Base-by-base conservation (phyloP, 495 filamentous ascomycete species). In the Daldinia grandis region DNA sequence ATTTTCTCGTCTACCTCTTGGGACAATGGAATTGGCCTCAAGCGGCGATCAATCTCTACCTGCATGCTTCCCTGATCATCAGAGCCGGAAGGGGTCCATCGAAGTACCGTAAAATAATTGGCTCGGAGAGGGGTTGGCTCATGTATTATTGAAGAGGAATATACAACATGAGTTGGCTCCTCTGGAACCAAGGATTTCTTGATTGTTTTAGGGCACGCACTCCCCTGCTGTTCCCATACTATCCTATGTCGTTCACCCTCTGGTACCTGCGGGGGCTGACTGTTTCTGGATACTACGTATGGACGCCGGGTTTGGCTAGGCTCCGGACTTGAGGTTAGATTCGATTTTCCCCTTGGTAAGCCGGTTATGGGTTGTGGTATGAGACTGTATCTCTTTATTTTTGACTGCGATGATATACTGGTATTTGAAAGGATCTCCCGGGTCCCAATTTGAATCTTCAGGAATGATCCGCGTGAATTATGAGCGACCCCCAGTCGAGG, bases 371-470 rank as follows among this genome's bases (percentile, higher is more conserved):
- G 62, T 7, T 58, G 58, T 31, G 60, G 28, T 21, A 49, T 53
- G 8, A 65, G 24, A 40, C 53, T 72, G 25, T 65, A 62, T 38
- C 65, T 71, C 10, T 59, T 66, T 30, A 6, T 56, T 38, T 58
- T 67, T 40, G 33, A 28, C n/a, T 68, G 68, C 8, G 70, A 72
- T 14, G 50, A 15, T 31, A 60, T 66, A 15, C 30, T 62, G 28
- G 49, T 54, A 33, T 69, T 76, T 28, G 76, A 66, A 2, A 64
- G 66, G 56, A 75, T 79, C 37, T 78, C 78, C 58, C 78, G 79
- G 49, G 76, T 81, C 5, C 80, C 80, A 49, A 83, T 74, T 35
- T 71, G 79, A 17, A 83, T 76, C 47, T 37, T 77, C 21, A 81
- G 35, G 15, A 71, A 50, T 10, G 28, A 33, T 40, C 51, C 19